Evolutionary conservation across 768 basidiomycete genomes (phyloP), one percentile per base, ranked within the genome.

Genomic region (Phaeotremella fagi): DNA sequence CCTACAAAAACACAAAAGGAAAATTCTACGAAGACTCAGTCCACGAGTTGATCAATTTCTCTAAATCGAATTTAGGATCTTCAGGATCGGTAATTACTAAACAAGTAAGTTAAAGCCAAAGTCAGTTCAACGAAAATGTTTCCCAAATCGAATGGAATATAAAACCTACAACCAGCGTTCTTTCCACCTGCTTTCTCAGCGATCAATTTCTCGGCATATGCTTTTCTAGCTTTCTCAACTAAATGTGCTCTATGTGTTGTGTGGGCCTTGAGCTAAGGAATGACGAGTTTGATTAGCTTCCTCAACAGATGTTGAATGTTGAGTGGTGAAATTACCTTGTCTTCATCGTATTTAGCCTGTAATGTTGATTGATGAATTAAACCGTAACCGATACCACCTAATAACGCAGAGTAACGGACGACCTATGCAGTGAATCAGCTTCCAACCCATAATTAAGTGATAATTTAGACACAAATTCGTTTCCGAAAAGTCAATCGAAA

Each of bases 11-110:
- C n/a, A n/a, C n/a, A n/a, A n/a, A n/a, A n/a, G n/a, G n/a, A n/a
- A n/a, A n/a, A n/a, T n/a, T n/a, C 47, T 64, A 66, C 61, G 63
- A 59, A 33, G 55, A 55, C 57, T 70, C 59, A 29, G 68, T 64
- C 58, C 63, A 74, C 16, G 63, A 67, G 56, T 66, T 68, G 38
- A 78, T 54, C 35, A 95, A 77, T 76, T 90, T 90, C 80, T 98
- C 94, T 73, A 97, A 80, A 80, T 97, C 91, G 77, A 97, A 99
- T 60, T 82, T 83, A 48, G 94, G 90, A 76, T 97, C 85, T 65
- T 97, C 94, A 36, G 91, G 88, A 80, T 99, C 84, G 60, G 90
- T 86, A 61, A 95, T 79, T 62, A 94, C 91, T 92, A 75, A 33
- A 33, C 9, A 33, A 16, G 31, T 7, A 7, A 33, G 31, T 33